Conservation (phyloP, 306 rosid genomes). For the Begonia fuchsioides region DNA sequence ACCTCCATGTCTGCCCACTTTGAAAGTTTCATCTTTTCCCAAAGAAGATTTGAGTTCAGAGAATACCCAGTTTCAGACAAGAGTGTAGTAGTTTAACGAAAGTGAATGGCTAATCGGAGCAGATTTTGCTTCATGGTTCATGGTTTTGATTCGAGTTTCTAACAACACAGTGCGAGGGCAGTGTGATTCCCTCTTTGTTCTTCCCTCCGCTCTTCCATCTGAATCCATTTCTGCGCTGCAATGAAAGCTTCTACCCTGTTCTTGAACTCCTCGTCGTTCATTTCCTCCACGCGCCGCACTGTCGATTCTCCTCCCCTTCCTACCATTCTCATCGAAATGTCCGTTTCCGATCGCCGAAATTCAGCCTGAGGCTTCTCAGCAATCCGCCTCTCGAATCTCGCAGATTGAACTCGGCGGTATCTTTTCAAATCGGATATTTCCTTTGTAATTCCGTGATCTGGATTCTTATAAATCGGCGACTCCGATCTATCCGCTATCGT, state of each 20-base stretch:
- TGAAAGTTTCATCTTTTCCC: too few species aligned
- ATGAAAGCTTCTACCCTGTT: slow-evolving; percentile 40
- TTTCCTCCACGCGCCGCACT: slow-evolving; percentile 16
- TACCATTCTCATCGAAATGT: slow-evolving; percentile 3
- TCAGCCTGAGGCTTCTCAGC: slow-evolving; percentile 8
- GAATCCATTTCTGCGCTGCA: slow-evolving; percentile 29
- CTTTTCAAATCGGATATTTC: slow-evolving; percentile 16
- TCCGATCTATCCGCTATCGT: neutral
- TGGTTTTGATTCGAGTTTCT: neutral
- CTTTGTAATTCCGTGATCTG: neutral
- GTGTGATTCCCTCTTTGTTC: slow-evolving; percentile 4
- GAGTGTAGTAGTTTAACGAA: too few species aligned
- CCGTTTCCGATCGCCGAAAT: slow-evolving; percentile 19
- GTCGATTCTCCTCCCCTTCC: slow-evolving; percentile 4
- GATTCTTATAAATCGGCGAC: neutral
- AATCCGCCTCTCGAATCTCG: slow-evolving; percentile 9
- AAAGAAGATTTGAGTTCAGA: too few species aligned
- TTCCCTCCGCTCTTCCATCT: slow-evolving; percentile 15
- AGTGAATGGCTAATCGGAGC: too few species aligned
- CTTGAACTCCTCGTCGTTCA: slow-evolving; percentile 61
- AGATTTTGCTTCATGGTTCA: too few species aligned
- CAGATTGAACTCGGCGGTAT: slow-evolving; percentile 43
- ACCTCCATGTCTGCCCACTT: too few species aligned
- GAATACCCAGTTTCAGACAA: too few species aligned
- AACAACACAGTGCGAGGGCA: slow-evolving; percentile 3